These are phyloP conservation scores for Chamaecrista fasciculata DNA, from an alignment of 306 rosid species.

Conservation along the genomic window DNA sequence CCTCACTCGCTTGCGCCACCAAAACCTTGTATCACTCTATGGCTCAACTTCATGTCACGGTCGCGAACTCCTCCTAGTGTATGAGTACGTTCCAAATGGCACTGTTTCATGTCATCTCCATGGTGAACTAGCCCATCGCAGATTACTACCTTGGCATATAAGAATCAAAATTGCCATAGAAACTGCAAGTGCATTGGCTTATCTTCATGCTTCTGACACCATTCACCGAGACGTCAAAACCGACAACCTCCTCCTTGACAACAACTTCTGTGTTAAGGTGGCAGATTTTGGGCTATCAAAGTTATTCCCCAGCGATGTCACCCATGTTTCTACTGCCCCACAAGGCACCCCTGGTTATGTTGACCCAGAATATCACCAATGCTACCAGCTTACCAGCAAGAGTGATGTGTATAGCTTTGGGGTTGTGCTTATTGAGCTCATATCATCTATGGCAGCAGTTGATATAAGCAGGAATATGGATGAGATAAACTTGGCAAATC, in stretches of 20 bases:
- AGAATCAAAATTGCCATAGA: constrained; percentile 52
- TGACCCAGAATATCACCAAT: too few relatives aligned
- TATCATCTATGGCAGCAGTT: constrained; percentile 52
- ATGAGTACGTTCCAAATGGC: too few relatives aligned
- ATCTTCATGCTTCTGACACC: constrained; percentile 54
- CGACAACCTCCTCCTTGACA: constrained; percentile 48
- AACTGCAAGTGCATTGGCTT: constrained; percentile 48
- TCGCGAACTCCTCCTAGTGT: constrained; percentile 43
- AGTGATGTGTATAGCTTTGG: too few relatives aligned
- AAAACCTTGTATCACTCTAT: constrained; percentile 53
- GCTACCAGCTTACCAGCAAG: too few relatives aligned
- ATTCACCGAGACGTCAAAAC: constrained; percentile 63
- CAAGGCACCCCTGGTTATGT: too few relatives aligned
- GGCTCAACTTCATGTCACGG: constrained; percentile 52
- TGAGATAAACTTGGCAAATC: constrained; percentile 52
- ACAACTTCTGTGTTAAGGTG: constrained; percentile 44
- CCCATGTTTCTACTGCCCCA: constrained; percentile 55
- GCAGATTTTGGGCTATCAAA: constrained; percentile 60
- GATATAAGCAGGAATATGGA: constrained; percentile 39
- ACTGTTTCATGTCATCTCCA: constrained; percentile 58
- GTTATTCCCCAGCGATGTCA: constrained; percentile 42
- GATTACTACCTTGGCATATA: constrained; percentile 42
- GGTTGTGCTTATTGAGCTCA: constrained; percentile 49
- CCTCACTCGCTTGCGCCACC: too few relatives aligned
- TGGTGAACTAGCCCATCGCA: constrained; percentile 21